A percentile compares a stretch with the other conserved stretches of the same genome.
phyloP scores from a whole-genome alignment of 1,284 basidiomycete genomes.

The Trametes versicolor region DNA sequence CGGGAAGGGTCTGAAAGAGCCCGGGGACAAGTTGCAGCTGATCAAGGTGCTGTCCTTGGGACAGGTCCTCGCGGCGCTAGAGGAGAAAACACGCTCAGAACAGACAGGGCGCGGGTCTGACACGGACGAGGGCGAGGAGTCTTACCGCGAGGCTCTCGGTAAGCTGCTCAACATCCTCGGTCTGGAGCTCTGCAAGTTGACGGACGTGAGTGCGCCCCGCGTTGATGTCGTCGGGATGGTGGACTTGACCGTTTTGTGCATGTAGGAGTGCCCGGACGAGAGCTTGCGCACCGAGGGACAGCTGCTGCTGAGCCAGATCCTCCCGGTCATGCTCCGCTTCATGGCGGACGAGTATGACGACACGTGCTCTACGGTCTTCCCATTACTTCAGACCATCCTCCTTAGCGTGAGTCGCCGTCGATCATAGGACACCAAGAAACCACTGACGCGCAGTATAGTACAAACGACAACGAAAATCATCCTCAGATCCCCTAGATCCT shows the following conservation, averaged over 20 bases:
- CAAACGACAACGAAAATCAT: slow-evolving; percentile 79
- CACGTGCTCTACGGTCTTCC: slow-evolving; percentile 86
- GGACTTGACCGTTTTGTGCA: slow-evolving; percentile 40
- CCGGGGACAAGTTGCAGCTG: slow-evolving; percentile 90
- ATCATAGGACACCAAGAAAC: slow-evolving; percentile 2
- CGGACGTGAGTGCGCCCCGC: slow-evolving; percentile 68
- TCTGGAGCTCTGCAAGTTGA: slow-evolving; percentile 85
- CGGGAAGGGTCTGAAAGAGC: slow-evolving; percentile 93
- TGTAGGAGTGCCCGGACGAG: slow-evolving; percentile 70
- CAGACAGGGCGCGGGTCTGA: slow-evolving; percentile 72
- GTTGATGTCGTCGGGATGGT: slow-evolving; percentile 7
- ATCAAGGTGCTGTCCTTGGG: slow-evolving; percentile 90
- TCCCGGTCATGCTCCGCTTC: slow-evolving; percentile 90
- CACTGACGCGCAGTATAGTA: slow-evolving; percentile 57
- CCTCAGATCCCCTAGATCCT: slow-evolving; percentile 72
- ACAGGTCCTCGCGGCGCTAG: slow-evolving; percentile 82
- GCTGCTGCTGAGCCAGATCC: slow-evolving; percentile 71
- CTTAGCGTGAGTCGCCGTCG: slow-evolving; percentile 64
- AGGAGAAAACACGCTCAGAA: slow-evolving; percentile 77
- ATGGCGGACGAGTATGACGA: slow-evolving; percentile 91
- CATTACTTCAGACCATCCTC: slow-evolving; percentile 81
- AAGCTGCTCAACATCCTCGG: slow-evolving; percentile 88
- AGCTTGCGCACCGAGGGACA: slow-evolving; percentile 77
- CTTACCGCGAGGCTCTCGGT: slow-evolving; percentile 91
- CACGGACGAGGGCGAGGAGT: slow-evolving; percentile 82